A percentile compares a stretch with the other conserved stretches of the same genome.
Evolutionary conservation across 371 early-diverging fungal species (phyloP).

Genomic region (Agmasoma carcini): DNA sequence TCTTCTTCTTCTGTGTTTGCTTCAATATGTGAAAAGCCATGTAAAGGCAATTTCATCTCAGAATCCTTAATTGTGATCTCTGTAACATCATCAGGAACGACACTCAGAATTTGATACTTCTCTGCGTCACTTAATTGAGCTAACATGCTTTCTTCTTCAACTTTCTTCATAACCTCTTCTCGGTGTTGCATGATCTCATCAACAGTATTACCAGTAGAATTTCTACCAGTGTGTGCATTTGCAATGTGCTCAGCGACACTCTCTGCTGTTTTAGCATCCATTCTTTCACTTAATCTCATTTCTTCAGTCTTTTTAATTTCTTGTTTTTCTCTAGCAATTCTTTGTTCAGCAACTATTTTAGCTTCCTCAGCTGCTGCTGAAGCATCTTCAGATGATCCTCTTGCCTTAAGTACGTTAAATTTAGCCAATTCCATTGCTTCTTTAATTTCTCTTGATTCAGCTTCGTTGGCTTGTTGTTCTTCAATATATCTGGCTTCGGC

Average conservation of each 20-base stretch:
- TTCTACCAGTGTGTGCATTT: slow-evolving; percentile 33
- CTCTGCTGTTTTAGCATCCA: slow-evolving; percentile 8
- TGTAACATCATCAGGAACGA: slow-evolving; percentile 39
- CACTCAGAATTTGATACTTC: slow-evolving; percentile 31
- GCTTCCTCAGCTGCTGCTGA: slow-evolving; percentile 13
- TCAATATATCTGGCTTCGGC: slow-evolving; percentile 14
- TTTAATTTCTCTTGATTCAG: slow-evolving; percentile 7
- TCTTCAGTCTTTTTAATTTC: slow-evolving; percentile 6
- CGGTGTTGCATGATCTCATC: not conserved
- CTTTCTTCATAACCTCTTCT: slow-evolving; percentile 8
- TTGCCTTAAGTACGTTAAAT: slow-evolving; percentile 13
- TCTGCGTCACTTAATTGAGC: slow-evolving; percentile 8
- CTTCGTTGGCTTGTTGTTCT: slow-evolving; percentile 14
- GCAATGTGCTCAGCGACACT: slow-evolving; percentile 26
- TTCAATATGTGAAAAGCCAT: slow-evolving; percentile 32
- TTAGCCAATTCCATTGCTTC: slow-evolving; percentile 20
- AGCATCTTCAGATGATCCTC: slow-evolving; percentile 22
- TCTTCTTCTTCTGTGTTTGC: slow-evolving; percentile 41
- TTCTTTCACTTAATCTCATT: not conserved
- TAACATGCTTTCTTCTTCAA: slow-evolving; percentile 4
- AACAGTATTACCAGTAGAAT: slow-evolving; percentile 16
- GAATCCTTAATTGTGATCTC: slow-evolving; percentile 20
- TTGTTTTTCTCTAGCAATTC: not conserved
- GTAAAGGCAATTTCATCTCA: slow-evolving; percentile 47
- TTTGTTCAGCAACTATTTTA: not conserved